phyloP scores from a whole-genome alignment of 1,284 basidiomycete genomes.

The Boletus smithii region DNA sequence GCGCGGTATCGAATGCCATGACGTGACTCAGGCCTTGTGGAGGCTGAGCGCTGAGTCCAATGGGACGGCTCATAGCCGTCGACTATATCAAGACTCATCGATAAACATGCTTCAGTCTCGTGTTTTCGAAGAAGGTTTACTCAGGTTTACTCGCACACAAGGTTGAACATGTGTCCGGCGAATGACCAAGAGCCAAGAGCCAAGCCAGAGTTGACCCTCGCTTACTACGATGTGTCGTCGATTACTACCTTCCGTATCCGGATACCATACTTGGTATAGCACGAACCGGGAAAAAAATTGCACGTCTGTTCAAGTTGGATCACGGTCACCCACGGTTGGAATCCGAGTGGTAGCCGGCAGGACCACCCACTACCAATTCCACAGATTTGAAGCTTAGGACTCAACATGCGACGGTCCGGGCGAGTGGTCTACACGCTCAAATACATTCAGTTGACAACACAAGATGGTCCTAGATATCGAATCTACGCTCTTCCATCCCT shows the following conservation, averaged over 20 bases:
- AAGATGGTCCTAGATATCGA: conserved; percentile 52
- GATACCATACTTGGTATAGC: too few species aligned
- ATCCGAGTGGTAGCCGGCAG: too few species aligned
- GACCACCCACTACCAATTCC: too few species aligned
- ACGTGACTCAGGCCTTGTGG: too few species aligned
- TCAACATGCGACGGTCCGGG: too few species aligned
- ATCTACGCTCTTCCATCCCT: conserved; percentile 58
- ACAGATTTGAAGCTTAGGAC: too few species aligned
- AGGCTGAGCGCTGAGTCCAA: background rate
- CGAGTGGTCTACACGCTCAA: background rate
- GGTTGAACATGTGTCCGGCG: background rate
- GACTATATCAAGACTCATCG: background rate
- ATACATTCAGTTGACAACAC: background rate
- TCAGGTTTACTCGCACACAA: too few species aligned
- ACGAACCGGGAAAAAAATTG: too few species aligned
- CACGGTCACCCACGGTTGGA: too few species aligned
- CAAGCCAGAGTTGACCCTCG: conserved; percentile 5
- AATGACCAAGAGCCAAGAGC: conserved; percentile 9
- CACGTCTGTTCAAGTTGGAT: too few species aligned
- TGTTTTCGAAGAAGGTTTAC: background rate
- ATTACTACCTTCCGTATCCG: conserved; percentile 19
- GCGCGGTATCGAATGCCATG: too few species aligned
- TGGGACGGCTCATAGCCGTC: conserved; percentile 2
- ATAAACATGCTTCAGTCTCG: conserved; percentile 1
- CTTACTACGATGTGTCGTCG: background rate